Conservation (phyloP, 148 eudicot genomes). For the Agrostemma githago region DNA sequence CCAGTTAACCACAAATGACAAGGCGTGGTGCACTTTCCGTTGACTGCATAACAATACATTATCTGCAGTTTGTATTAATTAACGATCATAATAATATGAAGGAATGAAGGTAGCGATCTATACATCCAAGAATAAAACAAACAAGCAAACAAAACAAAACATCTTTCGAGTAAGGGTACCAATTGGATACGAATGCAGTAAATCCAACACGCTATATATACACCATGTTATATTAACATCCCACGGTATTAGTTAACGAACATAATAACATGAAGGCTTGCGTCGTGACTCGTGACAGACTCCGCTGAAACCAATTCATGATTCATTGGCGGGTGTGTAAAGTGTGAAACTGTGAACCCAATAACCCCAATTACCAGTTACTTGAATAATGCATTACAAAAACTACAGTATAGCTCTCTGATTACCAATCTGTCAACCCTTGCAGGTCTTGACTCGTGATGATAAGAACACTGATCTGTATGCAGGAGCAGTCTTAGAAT, state of each 20-base stretch:
- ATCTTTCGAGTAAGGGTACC: background rate
- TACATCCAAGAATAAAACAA: background rate
- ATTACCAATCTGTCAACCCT: background rate
- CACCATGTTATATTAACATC: too few species aligned
- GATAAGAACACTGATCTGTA: background rate
- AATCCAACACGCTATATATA: background rate
- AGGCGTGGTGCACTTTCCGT: conserved; percentile 58
- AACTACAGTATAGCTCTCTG: background rate
- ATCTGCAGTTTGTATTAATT: conserved; percentile 45
- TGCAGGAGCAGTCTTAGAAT: background rate
- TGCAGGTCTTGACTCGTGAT: background rate
- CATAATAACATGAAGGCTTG: background rate
- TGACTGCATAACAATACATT: conserved; percentile 89
- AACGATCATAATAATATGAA: background rate
- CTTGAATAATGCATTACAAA: background rate
- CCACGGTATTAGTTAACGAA: too few species aligned
- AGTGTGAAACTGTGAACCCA: too few species aligned
- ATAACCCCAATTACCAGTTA: too few species aligned
- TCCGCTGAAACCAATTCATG: background rate
- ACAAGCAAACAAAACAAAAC: background rate
- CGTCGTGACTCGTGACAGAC: background rate
- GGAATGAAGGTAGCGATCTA: background rate
- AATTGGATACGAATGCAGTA: background rate
- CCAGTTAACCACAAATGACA: conserved; percentile 90
- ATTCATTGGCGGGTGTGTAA: too few species aligned